Evolutionary conservation across 306 rosid species (phyloP).

Genomic region (Cicer yamashitae): DNA sequence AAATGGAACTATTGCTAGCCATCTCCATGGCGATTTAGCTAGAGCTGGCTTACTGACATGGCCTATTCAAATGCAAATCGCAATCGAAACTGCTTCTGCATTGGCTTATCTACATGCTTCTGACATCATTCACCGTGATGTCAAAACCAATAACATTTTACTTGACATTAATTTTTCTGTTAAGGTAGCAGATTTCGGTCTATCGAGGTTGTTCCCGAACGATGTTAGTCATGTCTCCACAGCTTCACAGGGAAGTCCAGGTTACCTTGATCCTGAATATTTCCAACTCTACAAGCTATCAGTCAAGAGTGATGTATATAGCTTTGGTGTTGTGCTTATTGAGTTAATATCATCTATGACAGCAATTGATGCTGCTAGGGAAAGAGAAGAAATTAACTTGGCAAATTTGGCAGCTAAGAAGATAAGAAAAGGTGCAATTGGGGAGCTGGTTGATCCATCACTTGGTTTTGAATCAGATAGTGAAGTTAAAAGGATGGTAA

Average conservation of each 20-base stretch:
- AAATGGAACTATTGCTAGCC: conserved; percentile 78
- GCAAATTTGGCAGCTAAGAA: conserved; percentile 56
- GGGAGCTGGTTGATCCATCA: conserved; percentile 61
- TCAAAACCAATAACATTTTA: conserved; percentile 77
- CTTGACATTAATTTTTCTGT: conserved; percentile 58
- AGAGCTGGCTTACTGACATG: conserved; percentile 54
- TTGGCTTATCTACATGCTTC: conserved; percentile 81
- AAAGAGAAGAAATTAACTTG: conserved; percentile 67
- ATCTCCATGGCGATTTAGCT: conserved; percentile 67
- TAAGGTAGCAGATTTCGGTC: conserved; percentile 85
- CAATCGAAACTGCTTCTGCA: conserved; percentile 71
- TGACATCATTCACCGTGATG: conserved; percentile 72
- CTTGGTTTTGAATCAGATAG: conserved; percentile 63
- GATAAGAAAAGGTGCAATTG: conserved; percentile 50
- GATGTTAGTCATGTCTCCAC: conserved; percentile 76
- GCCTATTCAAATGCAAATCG: conserved; percentile 69
- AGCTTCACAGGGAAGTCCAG: conserved; percentile 83
- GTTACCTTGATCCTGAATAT: conserved; percentile 79
- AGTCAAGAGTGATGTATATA: conserved; percentile 75
- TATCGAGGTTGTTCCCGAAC: conserved; percentile 66
- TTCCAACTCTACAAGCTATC: conserved; percentile 71
- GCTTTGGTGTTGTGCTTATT: conserved; percentile 74
- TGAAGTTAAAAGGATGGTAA: conserved; percentile 54
- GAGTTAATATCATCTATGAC: conserved; percentile 76
- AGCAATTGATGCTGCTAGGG: conserved; percentile 67